Base-by-base conservation (phyloP, 2,329 filamentous ascomycete genomes). In the Lasiodiplodia sp. region DNA sequence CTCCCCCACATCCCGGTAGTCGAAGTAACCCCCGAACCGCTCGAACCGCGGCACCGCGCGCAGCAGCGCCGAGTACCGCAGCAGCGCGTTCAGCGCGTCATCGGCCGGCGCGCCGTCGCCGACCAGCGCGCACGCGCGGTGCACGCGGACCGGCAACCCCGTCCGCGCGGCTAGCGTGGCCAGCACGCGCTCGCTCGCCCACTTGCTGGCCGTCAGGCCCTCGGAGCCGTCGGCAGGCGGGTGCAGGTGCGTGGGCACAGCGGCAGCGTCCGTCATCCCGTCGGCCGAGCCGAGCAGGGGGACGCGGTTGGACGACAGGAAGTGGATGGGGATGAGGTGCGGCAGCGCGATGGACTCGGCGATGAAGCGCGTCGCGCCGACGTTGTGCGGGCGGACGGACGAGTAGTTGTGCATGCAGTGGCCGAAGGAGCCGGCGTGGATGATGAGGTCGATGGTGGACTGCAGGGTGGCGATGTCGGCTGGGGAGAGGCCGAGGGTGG, bases 401-500 rank as follows among this genome's bases (percentile, higher is more conserved):
- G 71, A n/a, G 68, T 77, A 77, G 34, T 69, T 70, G 68, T 76
- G 72, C 67, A 77, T 69, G 70, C 73, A 76, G 47, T 72, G 72
- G 0, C 71, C 73, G 40, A 72, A 68, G 31, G 69, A 72, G 11
- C 71, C 76, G 44, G 69, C 70, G 57, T 75, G 72, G 38, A 77
- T 67, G 67, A 78, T 73, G 34, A 68, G 72, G 70, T 85, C 79
- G 1, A 75, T 79, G 3, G 72, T 56, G 3, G 57, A 31, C n/a
- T 74, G 73, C 2, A 87, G 71, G 1, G 31, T 31, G 2, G 62
- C 18, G 14, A 76, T 71, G 23, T 79, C 73, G 1, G 70, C 70
- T 0, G 47, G 51, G 3, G 72, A 72, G 21, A 86, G 77, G 0
- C 84, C 84, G 2, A 86, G 76, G 4, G 11, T 10, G 14, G 56